Base-by-base conservation (phyloP, 2,329 filamentous ascomycete genomes). In the Claviceps fusiformis region DNA sequence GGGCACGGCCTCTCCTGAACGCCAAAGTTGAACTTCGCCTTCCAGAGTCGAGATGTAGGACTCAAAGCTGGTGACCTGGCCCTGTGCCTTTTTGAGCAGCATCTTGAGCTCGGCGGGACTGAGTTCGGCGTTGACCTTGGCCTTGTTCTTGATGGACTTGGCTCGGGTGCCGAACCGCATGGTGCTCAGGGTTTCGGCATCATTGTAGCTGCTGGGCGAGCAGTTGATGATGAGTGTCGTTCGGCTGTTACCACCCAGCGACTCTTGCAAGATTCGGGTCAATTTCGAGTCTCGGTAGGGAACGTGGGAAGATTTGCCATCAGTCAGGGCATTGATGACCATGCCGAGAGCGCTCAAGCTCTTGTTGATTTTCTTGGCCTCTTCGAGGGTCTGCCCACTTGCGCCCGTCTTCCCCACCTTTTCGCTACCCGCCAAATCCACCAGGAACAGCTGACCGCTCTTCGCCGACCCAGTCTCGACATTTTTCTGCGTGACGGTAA, bases 281-380 rank as follows among this genome's bases (percentile, higher is more conserved):
- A 98, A 83, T 71, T 97, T 97, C 50, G 92, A 97, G 73, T 98
- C 93, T 78, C 93, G 86, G 71, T 97, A 98, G 1, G 93, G 93
- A 60, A 98, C 81, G 66, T 97, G 91, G 49, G 87, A 90, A 46
- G 91, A 95, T 87, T 95, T 96, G 67, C 91, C 92, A 69, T 97
- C 93, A 3, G 93, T 96, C 64, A 98, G 75, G 54, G 91, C 83
- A 72, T 97, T 97, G 78, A 98, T 98, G 74, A 97, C 93, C 91
- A 96, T 97, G 65, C 93, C 93, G 58, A 98, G 79, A 55, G 93
- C 91, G 74, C 91, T 96, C 75, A 98, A 80, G 78, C 90, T 96
- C 80, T 97, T 97, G 80, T 98, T 98, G 80, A 98, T 98, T 79
- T 98, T 98, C 79, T 97, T 97, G 58, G 93, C 93, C 70, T 98